These are phyloP conservation scores for Fraxinus americana DNA, from an alignment of 257 asterid species.

Conservation along the genomic window DNA sequence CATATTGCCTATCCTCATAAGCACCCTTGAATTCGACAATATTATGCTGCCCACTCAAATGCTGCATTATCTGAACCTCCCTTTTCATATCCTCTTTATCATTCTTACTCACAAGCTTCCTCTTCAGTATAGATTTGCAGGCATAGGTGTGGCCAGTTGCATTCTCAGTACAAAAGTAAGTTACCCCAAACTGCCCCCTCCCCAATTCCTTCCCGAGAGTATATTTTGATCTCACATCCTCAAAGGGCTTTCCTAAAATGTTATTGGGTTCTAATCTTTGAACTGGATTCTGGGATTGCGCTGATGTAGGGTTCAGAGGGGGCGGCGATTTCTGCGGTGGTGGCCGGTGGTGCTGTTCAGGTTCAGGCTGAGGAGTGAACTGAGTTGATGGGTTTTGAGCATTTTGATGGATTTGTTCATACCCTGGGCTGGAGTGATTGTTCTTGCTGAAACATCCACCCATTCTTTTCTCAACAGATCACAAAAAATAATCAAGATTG, in stretches of 20 bases:
- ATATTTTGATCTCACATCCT: constrained; percentile 53
- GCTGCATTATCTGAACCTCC: constrained; percentile 74
- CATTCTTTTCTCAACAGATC: constrained; percentile 31
- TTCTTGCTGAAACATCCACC: constrained; percentile 68
- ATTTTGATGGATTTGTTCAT: constrained; percentile 31
- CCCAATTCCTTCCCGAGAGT: constrained; percentile 65
- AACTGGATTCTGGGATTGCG: constrained; percentile 29
- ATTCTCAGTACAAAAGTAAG: constrained; percentile 57
- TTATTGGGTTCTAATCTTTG: constrained; percentile 51
- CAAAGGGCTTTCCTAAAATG: constrained; percentile 67
- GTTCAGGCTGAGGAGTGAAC: constrained; percentile 20
- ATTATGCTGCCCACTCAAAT: constrained; percentile 70
- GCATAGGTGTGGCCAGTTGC: constrained; percentile 50
- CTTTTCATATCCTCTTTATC: constrained; percentile 74
- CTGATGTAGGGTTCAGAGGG: constrained; percentile 26
- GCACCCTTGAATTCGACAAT: constrained; percentile 71
- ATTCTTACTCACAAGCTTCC: constrained; percentile 64
- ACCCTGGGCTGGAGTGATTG: constrained; percentile 27
- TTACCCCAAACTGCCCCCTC: constrained; percentile 72
- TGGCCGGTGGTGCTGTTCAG: too few relatives aligned
- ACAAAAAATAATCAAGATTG: constrained; percentile 31
- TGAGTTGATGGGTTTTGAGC: constrained; percentile 32
- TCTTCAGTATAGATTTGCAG: constrained; percentile 62
- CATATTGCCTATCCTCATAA: constrained; percentile 61
- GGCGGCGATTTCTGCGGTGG: constrained; percentile 15